Evolutionary conservation across 768 basidiomycete species (phyloP).

Genomic region (Xerocomus potaroensis): DNA sequence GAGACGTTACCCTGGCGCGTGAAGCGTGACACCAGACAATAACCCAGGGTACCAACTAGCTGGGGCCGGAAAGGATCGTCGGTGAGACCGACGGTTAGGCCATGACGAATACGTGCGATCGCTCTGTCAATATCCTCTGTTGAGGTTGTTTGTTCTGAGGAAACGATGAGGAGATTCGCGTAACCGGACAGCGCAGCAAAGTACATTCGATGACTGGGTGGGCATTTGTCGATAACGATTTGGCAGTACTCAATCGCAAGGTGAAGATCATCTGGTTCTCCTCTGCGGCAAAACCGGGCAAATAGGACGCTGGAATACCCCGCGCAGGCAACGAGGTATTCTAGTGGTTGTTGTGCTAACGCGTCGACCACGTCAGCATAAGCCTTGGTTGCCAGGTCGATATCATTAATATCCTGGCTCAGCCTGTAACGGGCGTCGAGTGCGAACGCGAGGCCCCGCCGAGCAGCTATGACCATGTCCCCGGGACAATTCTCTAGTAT

Average conservation of each 20-base stretch:
- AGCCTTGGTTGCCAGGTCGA: constrained; percentile 9
- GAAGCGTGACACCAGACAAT: constrained; percentile 16
- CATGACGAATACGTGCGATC: constrained; percentile 6
- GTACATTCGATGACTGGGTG: constrained; percentile 5
- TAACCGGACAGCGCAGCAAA: neutral
- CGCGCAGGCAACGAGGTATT: constrained; percentile 3
- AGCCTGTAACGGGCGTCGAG: constrained; percentile 10
- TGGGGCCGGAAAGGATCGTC: constrained; percentile 1
- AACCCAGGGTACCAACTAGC: constrained; percentile 11
- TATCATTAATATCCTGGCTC: constrained; percentile 12
- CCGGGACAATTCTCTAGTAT: constrained; percentile 6
- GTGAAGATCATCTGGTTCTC: constrained; percentile 10
- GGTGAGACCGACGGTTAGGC: constrained; percentile 5
- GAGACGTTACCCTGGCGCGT: constrained; percentile 10
- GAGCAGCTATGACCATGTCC: constrained; percentile 2
- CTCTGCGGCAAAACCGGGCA: constrained; percentile 8
- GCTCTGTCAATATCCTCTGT: constrained; percentile 16
- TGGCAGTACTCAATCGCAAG: constrained; percentile 9
- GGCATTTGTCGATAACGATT: constrained; percentile 2
- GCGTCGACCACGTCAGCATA: constrained; percentile 9
- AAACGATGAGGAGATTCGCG: constrained; percentile 10
- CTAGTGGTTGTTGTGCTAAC: constrained; percentile 3
- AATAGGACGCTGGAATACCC: constrained; percentile 6
- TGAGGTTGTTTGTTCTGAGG: constrained; percentile 9
- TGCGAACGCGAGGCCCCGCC: constrained; percentile 4